Evolutionary conservation across 768 basidiomycete species (phyloP).

Genomic region (Boletus vermiculosoides): DNA sequence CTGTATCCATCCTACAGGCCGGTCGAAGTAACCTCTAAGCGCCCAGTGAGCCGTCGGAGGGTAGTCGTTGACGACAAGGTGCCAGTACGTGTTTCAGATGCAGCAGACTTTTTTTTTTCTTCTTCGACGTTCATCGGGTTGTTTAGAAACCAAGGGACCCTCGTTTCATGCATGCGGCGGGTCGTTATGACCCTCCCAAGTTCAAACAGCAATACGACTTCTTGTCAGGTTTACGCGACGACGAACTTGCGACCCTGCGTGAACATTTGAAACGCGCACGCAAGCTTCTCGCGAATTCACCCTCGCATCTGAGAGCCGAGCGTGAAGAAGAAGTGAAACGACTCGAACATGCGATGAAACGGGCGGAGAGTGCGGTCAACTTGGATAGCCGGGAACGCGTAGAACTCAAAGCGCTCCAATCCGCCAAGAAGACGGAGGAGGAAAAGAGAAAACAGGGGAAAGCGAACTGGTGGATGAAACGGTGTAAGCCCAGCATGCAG

Average conservation of each 20-base stretch:
- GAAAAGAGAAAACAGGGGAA: slow-evolving; percentile 75
- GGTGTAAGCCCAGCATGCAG: slow-evolving; percentile 47
- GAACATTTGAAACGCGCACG: slow-evolving; percentile 67
- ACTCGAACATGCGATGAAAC: slow-evolving; percentile 72
- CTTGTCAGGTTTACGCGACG: slow-evolving; percentile 59
- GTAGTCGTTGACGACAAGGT: slow-evolving; percentile 66
- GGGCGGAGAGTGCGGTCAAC: slow-evolving; percentile 75
- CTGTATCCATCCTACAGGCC: slow-evolving; percentile 49
- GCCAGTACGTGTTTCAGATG: slow-evolving; percentile 43
- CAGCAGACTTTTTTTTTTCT: slow-evolving; percentile 1
- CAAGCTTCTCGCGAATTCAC: slow-evolving; percentile 60
- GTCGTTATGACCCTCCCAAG: slow-evolving; percentile 60
- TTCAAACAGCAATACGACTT: slow-evolving; percentile 77
- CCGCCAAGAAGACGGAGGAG: slow-evolving; percentile 45
- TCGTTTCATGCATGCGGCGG: slow-evolving; percentile 74
- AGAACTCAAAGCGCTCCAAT: slow-evolving; percentile 64
- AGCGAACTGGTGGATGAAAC: slow-evolving; percentile 81
- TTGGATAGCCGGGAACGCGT: slow-evolving; percentile 64
- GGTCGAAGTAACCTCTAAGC: slow-evolving; percentile 78
- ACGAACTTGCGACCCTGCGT: slow-evolving; percentile 63
- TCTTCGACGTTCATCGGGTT: neutral
- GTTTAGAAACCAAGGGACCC: slow-evolving; percentile 79
- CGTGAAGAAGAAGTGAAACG: slow-evolving; percentile 66
- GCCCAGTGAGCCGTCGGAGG: slow-evolving; percentile 72
- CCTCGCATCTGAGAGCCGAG: slow-evolving; percentile 55